These are phyloP conservation scores for Spergularia bocconei DNA, from an alignment of 148 eudicot genomes.

Conservation along the genomic window DNA sequence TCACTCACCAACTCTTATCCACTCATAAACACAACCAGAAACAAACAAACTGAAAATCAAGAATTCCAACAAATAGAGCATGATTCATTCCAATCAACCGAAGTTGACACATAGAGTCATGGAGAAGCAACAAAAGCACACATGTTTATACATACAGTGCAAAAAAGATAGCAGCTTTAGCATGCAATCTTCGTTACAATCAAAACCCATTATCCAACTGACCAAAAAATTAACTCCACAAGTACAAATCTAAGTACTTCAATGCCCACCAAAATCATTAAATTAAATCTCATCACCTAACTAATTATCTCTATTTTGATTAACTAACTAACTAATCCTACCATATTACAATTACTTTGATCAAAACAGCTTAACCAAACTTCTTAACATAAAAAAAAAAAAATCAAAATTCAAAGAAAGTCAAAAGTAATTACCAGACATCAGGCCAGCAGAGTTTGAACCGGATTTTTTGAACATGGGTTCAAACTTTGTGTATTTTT, in stretches of 20 bases:
- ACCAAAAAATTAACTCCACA: not conserved
- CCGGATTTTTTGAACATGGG: constrained; percentile 13
- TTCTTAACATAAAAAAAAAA: not conserved
- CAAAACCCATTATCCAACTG: constrained; percentile 3
- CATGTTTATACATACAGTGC: not conserved
- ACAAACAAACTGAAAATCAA: not conserved
- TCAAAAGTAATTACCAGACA: constrained; percentile 45
- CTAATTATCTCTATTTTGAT: too few relatives aligned
- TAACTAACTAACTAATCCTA: not conserved
- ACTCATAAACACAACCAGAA: not conserved
- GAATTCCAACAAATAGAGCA: not conserved
- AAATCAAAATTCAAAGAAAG: not conserved
- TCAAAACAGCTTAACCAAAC: constrained; percentile 5
- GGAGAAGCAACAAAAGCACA: constrained; percentile 7
- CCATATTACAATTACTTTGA: constrained; percentile 1
- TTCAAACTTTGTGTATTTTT: not conserved
- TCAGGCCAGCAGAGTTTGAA: constrained; percentile 24
- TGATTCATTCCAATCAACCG: not conserved
- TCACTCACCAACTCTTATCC: constrained; percentile 8
- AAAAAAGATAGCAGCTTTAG: constrained; percentile 5
- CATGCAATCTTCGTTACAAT: not conserved
- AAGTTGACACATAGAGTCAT: not conserved
- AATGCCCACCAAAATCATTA: constrained; percentile 10
- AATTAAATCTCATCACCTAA: not conserved
- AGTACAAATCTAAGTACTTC: not conserved